Evolutionary conservation across 2,329 filamentous ascomycete genomes (phyloP), one percentile per base, ranked within the genome.

Genomic region (Colletotrichum eleusines): DNA sequence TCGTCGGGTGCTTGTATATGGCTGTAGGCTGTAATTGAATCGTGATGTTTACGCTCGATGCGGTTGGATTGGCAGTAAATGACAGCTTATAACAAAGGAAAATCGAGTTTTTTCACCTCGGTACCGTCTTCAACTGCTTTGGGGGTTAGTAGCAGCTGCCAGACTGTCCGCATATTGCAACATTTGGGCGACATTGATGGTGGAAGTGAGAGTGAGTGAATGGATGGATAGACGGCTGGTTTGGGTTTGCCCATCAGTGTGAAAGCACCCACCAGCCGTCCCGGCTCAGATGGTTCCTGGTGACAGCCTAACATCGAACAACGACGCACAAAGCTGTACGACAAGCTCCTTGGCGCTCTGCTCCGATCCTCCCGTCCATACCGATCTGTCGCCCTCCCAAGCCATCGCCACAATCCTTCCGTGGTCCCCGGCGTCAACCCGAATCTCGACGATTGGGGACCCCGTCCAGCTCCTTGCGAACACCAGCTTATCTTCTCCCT

Each of bases 31-130:
- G 40, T 8, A 0, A 20, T 20, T 20, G 40, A 42, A 42, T 20
- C 16, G 16, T 20, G 40, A 42, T 42, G 8, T 40, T 11, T 20
- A 44, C 42, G 4, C 18, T 11, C 7, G 4, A 9, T 44, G 61
- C 61, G 66, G 53, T 58, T 65, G 66, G 60, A 50, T 69, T 69
- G 64, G 66, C 64, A 44, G 66, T 59, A 69, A 69, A 69, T 66
- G 62, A 55, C 62, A 63, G 67, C 62, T 69, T 61, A 61, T 62
- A 62, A 61, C 61, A 55, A 33, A 63, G 14, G 54, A 42, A 59
- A 63, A 61, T 61, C 67, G 8, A 44, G 18, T 11, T 7, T n/a
- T 3, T 33, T n/a, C 28, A 35, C n/a, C 26, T 2, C 18, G 40
- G 20, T 44, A 44, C 20, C 20, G 2, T 44, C 42, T n/a, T 20